These are phyloP conservation scores for Discostella pseudostelligera DNA, from an alignment of 108 stramenopile species.

Conservation along the genomic window DNA sequence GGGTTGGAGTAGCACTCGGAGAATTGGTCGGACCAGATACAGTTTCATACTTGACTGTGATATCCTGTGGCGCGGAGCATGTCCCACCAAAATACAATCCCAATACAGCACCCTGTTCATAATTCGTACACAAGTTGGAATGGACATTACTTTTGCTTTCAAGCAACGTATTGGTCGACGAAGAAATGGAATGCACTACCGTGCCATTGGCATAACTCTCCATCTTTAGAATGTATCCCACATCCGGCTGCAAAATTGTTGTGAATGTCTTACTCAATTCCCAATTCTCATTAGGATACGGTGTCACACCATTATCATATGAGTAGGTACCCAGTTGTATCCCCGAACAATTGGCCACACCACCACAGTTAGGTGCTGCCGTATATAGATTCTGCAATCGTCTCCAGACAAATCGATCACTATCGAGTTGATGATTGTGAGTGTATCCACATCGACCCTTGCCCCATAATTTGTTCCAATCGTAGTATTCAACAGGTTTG, in stretches of 20 bases:
- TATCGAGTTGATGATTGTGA: conserved; percentile 8
- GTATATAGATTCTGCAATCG: conserved; percentile 10
- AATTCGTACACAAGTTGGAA: conserved; percentile 10
- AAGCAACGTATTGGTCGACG: background rate
- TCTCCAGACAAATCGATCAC: conserved; percentile 25
- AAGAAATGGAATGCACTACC: conserved; percentile 10
- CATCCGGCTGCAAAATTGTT: conserved; percentile 17
- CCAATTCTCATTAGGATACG: conserved; percentile 22
- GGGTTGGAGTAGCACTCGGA: background rate
- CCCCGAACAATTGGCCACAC: conserved; percentile 7
- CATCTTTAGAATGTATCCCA: conserved; percentile 10
- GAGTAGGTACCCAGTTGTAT: conserved; percentile 18
- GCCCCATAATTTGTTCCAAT: conserved; percentile 23
- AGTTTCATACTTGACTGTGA: conserved; percentile 3
- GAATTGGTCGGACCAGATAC: background rate
- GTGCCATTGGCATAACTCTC: conserved; percentile 15
- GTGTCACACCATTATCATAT: conserved; percentile 8
- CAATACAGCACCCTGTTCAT: conserved; percentile 10
- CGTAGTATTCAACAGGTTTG: conserved; percentile 18
- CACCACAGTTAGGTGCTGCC: conserved; percentile 12
- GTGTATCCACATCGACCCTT: conserved; percentile 18
- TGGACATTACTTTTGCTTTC: conserved; percentile 13
- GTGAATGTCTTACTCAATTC: conserved; percentile 3
- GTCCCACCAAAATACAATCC: conserved; percentile 17
- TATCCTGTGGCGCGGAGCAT: conserved; percentile 14